A percentile compares a stretch with the other conserved stretches of the same genome.
phyloP scores from a whole-genome alignment of 2,329 filamentous ascomycete genomes.

The Pseudogymnoascus destructans region DNA sequence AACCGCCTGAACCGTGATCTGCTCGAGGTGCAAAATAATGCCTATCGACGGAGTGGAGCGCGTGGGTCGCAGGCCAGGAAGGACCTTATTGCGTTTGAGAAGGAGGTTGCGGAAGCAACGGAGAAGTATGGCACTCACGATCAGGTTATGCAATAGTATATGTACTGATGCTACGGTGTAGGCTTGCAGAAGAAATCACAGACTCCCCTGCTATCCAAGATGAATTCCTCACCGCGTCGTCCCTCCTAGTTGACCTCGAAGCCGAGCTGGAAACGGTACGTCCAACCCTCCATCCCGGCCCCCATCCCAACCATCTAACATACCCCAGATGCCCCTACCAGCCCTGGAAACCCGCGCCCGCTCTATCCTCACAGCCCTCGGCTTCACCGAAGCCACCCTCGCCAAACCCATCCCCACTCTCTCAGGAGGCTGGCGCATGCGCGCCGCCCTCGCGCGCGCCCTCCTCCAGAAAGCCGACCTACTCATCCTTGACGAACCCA shows the following conservation, averaged over 20 bases:
- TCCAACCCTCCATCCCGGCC: background rate
- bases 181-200: background rate
- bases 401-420: slow-evolving; percentile 47
- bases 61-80: slow-evolving; percentile 67
- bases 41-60: slow-evolving; percentile 59
- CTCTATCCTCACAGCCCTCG: slow-evolving; percentile 53
- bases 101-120: slow-evolving; percentile 42
- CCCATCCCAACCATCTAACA: background rate
- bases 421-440: slow-evolving; percentile 68
- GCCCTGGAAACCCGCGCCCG: slow-evolving; percentile 50
- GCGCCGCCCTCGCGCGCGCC: slow-evolving; percentile 49
- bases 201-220: background rate
- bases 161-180: background rate
- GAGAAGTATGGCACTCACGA: slow-evolving; percentile 19
- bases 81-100: slow-evolving; percentile 55
- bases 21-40: slow-evolving; percentile 60
- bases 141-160: background rate
- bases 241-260: slow-evolving; percentile 25
- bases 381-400: slow-evolving; percentile 52
- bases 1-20: slow-evolving; percentile 48
- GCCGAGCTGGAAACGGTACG: slow-evolving; percentile 1
- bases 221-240: background rate
- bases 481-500: slow-evolving; percentile 74
- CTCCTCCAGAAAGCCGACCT: slow-evolving; percentile 64
- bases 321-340: background rate